Evolutionary conservation across 139 green algal genomes (phyloP).

Genomic region (Ulvella scutata): DNA sequence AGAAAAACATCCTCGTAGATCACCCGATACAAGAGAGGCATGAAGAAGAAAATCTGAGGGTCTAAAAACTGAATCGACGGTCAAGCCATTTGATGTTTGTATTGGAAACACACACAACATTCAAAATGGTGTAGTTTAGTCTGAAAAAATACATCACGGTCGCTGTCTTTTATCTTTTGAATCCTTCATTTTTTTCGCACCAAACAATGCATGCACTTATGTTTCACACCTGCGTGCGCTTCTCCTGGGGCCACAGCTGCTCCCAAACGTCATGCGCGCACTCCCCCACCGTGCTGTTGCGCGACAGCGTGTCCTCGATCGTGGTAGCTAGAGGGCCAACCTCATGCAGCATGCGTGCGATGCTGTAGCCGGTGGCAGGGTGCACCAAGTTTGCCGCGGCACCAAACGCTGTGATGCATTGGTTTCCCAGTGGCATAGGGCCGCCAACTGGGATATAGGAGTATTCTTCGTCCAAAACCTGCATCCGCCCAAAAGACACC

Average conservation of each 20-base stretch:
- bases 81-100: too few relatives aligned
- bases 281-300: conserved; percentile 4
- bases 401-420: conserved; percentile 60
- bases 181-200: too few relatives aligned
- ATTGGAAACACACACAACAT: too few relatives aligned
- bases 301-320: conserved; percentile 10
- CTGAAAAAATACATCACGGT: too few relatives aligned
- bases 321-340: conserved; percentile 30
- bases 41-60: too few relatives aligned
- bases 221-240: conserved; percentile 52
- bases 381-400: conserved; percentile 79
- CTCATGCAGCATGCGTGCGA: conserved; percentile 42
- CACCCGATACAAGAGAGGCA: too few relatives aligned
- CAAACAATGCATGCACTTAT: too few relatives aligned
- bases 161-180: too few relatives aligned
- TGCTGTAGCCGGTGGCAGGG: conserved; percentile 58
- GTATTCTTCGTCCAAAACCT: conserved; percentile 83
- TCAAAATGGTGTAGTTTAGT: too few relatives aligned
- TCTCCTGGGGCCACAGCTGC: conserved; percentile 66
- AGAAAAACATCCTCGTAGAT: too few relatives aligned
- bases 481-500: too few relatives aligned
- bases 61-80: too few relatives aligned
- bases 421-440: conserved; percentile 41
- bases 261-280: conserved; percentile 48
- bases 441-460: conserved; percentile 83